These are phyloP conservation scores for Viola pubescens DNA, from an alignment of 441 rosid species.

Conservation along the genomic window DNA sequence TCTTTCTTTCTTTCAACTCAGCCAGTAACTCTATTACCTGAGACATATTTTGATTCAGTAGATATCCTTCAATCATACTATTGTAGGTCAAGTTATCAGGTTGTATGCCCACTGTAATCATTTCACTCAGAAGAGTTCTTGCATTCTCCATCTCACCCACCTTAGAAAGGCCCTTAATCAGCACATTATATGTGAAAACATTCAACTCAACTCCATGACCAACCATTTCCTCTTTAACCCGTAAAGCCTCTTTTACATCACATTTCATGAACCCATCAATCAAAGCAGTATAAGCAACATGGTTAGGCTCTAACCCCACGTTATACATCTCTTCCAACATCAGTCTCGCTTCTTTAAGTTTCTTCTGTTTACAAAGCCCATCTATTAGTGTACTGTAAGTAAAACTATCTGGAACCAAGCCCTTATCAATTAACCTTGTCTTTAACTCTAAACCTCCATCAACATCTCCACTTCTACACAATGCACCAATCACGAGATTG, in stretches of 20 bases:
- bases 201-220: slow-evolving; percentile 35
- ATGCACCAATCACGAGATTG: slow-evolving; percentile 46
- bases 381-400: slow-evolving; percentile 41
- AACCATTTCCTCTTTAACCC: slow-evolving; percentile 57
- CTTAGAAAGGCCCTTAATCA: slow-evolving; percentile 44
- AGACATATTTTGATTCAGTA: slow-evolving; percentile 28
- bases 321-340: slow-evolving; percentile 52
- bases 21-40: slow-evolving; percentile 35
- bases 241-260: slow-evolving; percentile 43
- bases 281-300: slow-evolving; percentile 44
- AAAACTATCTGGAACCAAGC: slow-evolving; percentile 34
- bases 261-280: slow-evolving; percentile 56
- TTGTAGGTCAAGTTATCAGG: slow-evolving; percentile 58
- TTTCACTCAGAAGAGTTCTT: slow-evolving; percentile 45
- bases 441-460: slow-evolving; percentile 48
- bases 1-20: slow-evolving; percentile 54
- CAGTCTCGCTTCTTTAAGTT: slow-evolving; percentile 43
- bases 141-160: slow-evolving; percentile 61
- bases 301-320: slow-evolving; percentile 36
- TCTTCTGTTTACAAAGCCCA: slow-evolving; percentile 51
- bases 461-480: slow-evolving; percentile 47
- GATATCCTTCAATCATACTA: slow-evolving; percentile 53
- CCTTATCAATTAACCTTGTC: slow-evolving; percentile 43
- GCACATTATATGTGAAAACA: slow-evolving; percentile 40
- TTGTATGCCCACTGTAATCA: slow-evolving; percentile 36